Base-by-base conservation (phyloP, 2,329 filamentous ascomycete genomes). In the Cercospora zeae-maydis region DNA sequence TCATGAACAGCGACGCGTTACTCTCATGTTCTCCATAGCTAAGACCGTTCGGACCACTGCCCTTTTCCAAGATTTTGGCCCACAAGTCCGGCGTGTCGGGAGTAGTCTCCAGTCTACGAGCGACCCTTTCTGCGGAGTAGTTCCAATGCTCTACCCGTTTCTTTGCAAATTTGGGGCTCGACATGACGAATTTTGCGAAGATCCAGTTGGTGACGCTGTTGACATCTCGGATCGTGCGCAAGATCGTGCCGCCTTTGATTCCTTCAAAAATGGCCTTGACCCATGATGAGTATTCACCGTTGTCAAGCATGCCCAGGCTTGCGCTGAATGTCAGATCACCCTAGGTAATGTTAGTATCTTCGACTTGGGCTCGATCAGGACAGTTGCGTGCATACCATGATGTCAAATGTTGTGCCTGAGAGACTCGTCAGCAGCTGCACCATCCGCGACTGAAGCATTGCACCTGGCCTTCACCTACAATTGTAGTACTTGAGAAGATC, bases 1-100 rank as follows among this genome's bases (percentile, higher is more conserved):
- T 59, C 67, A 78, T 76, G 45, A 79, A 70, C 3, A 75, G 60
- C 0, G 67, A 63, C 2, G 69, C 72, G 24, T 70, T 76, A 39
- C 70, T 65, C 24, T 75, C 69, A 55, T 78, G 73, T 61, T 78
- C 77, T 0, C 58, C 73, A 4, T 70, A 31, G 4, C 63, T 67
- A 27, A 75, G 57, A 8, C 63, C 68, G 14, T 60, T 63, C 8
- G 61, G 61, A 3, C 63, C 67, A 58, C 65, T 36, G 52, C 52
- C 65, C 57, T 71, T 71, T 45, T 69, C 70, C 16, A 74, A 31
- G 30, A 74, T 70, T 58, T 69, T 70, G 5, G 65, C 68, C 73
- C 73, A 75, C 10, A 75, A 51, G 55, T 75, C 73, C 1, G 70
- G 63, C 2, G 63, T 64, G 1, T 70, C 68, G 0, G 63, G 63